Base-by-base conservation (phyloP, 306 rosid genomes). In the Aeschynomene evenia region DNA sequence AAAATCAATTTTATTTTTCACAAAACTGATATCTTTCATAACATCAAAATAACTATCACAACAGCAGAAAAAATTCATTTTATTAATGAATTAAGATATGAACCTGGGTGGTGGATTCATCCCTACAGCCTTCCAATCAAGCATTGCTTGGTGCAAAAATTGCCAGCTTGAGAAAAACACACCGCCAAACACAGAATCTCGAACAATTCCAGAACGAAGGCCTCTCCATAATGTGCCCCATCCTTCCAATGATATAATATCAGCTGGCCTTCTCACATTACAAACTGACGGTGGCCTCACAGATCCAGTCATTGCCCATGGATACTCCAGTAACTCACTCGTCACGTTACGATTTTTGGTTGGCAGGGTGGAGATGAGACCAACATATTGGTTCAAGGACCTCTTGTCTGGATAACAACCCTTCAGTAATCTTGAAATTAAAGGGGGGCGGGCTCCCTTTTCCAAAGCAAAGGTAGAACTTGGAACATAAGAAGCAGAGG, bases 301-400 rank as follows among this genome's bases (percentile, higher is more conserved):
- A 66, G 91, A 91, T 43, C 97, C 99, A 5, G 95, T 85, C 96
- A 91, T 88, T 88, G 88, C 81, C 99, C 97, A 94, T 34, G 99
- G 97, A 77, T 87, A 84, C 70, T 79, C 97, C 74, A 85, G 87
- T 48, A 90, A 76, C 46, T 88, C 95, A 75, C 78, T 67, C 36
- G 42, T 66, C 73, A 88, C 5, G 74, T 87, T 91, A 15, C 82
- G 73, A 77, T 87, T 87, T 78, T 87, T 94, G 66, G 80, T 78
- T 55, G 87, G 78, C 42, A 94, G 85, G 76, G 86, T 82, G 65
- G 99, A 90, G 77, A 94, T 57, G 61, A 91, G 96, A 57, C 86
- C 76, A 68, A 77, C 81, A 50, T 85, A 87, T 53, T 72, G 79
- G 69, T 74, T 87, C 69, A 94, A 78, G 63, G 88, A 79, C 65